Conservation (phyloP, 2,329 filamentous ascomycete genomes). For the Stenocarpella maydis region DNA sequence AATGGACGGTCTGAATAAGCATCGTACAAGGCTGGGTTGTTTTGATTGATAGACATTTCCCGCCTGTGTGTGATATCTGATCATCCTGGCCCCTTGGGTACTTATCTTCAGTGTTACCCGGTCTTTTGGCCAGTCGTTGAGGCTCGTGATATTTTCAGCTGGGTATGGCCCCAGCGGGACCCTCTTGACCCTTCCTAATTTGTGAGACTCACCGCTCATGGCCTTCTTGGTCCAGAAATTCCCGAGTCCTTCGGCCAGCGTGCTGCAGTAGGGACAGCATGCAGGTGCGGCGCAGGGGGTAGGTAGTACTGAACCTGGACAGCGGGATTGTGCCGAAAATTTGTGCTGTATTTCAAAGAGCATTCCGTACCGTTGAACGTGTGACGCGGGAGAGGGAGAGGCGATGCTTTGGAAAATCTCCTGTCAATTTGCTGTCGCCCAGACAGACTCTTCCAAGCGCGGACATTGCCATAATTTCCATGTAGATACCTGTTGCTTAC, state of each 20-base stretch:
- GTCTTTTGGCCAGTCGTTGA: conserved; percentile 29
- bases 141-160: conserved; percentile 25
- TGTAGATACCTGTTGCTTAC: background rate
- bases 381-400: too few relatives aligned
- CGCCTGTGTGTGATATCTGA: background rate
- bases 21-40: background rate
- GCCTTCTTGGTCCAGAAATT: background rate
- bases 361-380: background rate
- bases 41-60: conserved; percentile 4
- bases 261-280: background rate
- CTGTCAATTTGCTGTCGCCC: background rate
- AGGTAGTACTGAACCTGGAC: background rate
- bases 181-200: conserved; percentile 10
- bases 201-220: conserved; percentile 27
- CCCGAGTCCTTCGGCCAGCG: background rate
- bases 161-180: background rate
- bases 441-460: background rate
- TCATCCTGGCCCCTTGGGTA: background rate
- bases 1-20: conserved; percentile 2
- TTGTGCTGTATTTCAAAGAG: background rate
- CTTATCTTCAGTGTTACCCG: background rate
- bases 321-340: background rate
- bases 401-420: background rate
- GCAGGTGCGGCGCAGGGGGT: background rate
- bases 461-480: background rate